phyloP scores from a whole-genome alignment of 2,329 filamentous ascomycete species.

The Pyricularia sp. region DNA sequence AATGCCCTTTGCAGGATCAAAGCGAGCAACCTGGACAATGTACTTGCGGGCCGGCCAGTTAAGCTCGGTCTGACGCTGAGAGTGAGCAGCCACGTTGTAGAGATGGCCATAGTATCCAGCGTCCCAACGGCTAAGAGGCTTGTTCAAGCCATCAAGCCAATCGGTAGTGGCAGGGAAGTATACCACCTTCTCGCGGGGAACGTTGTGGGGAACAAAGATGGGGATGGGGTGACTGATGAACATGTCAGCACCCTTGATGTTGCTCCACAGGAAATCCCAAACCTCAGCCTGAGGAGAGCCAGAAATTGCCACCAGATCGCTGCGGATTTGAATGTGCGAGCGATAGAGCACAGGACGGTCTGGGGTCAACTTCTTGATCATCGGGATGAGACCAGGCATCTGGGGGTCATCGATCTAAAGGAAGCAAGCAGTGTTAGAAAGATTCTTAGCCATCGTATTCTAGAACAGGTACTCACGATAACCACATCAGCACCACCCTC shows the following conservation, averaged over 20 bases:
- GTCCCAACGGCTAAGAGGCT: slow-evolving; percentile 61
- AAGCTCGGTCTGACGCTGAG: slow-evolving; percentile 49
- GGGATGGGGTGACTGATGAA: slow-evolving; percentile 78
- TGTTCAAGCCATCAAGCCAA: slow-evolving; percentile 78
- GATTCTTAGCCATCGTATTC: background rate
- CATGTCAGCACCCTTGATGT: slow-evolving; percentile 61
- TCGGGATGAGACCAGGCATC: slow-evolving; percentile 69
- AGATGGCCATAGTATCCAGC: slow-evolving; percentile 63
- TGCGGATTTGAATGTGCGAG: slow-evolving; percentile 75
- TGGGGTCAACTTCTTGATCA: slow-evolving; percentile 63
- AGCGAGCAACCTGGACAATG: slow-evolving; percentile 72
- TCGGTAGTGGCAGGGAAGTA: slow-evolving; percentile 77
- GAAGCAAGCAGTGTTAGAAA: background rate
- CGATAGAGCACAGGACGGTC: slow-evolving; percentile 71
- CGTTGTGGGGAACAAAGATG: slow-evolving; percentile 61
- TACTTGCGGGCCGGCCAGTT: slow-evolving; percentile 56
- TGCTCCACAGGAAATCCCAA: slow-evolving; percentile 67
- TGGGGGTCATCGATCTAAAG: slow-evolving; percentile 70
- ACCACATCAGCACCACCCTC: slow-evolving; percentile 70
- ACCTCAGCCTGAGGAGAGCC: slow-evolving; percentile 62
- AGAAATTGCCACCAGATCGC: slow-evolving; percentile 55
- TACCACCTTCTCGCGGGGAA: slow-evolving; percentile 56
- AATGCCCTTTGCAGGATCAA: slow-evolving; percentile 78
- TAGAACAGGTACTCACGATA: slow-evolving; percentile 34
- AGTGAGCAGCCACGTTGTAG: slow-evolving; percentile 55